phyloP scores from a whole-genome alignment of 2,329 filamentous ascomycete species.

The Cladosporium sp. region DNA sequence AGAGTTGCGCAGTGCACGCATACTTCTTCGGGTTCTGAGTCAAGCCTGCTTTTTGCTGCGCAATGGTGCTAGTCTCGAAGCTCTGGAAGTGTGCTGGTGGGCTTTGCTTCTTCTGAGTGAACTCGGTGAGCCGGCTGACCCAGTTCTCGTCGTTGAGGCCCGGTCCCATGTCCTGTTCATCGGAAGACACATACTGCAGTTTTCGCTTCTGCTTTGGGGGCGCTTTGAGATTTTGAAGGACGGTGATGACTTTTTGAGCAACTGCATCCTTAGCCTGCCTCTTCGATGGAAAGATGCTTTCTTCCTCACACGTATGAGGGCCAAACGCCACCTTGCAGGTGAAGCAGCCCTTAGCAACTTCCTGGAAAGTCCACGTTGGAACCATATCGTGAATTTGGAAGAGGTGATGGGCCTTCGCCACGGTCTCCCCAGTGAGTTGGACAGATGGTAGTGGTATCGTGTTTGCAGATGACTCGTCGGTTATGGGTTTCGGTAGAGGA shows the following conservation, averaged over 20 bases:
- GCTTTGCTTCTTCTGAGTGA: slow-evolving; percentile 15
- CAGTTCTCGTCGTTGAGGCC: slow-evolving; percentile 29
- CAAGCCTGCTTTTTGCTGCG: slow-evolving; percentile 30
- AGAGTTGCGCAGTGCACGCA: slow-evolving; percentile 19
- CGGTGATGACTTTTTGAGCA: slow-evolving; percentile 29
- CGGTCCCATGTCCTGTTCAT: not conserved
- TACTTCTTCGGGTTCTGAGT: slow-evolving; percentile 10
- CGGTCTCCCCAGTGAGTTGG: slow-evolving; percentile 7
- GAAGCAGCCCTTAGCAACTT: slow-evolving; percentile 2
- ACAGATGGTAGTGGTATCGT: not conserved
- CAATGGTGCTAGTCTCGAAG: slow-evolving; percentile 30
- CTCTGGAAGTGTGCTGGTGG: slow-evolving; percentile 34
- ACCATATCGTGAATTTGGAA: slow-evolving; percentile 23
- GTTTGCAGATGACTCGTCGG: no score
- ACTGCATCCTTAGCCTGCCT: slow-evolving; percentile 40
- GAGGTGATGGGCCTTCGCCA: slow-evolving; percentile 14
- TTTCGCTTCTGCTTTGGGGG: slow-evolving; percentile 19
- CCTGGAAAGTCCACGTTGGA: slow-evolving; percentile 10
- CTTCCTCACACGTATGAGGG: slow-evolving; percentile 20
- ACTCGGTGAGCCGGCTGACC: slow-evolving; percentile 36
- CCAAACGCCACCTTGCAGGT: slow-evolving; percentile 22
- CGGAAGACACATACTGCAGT: slow-evolving; percentile 3
- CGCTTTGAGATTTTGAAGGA: slow-evolving; percentile 28
- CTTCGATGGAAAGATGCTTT: slow-evolving; percentile 34
- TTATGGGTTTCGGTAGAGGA: no score